Evolutionary conservation across 2,329 filamentous ascomycete species (phyloP), one percentile per base, ranked within the genome.

Genomic region (Aspergillus spinulosporus): DNA sequence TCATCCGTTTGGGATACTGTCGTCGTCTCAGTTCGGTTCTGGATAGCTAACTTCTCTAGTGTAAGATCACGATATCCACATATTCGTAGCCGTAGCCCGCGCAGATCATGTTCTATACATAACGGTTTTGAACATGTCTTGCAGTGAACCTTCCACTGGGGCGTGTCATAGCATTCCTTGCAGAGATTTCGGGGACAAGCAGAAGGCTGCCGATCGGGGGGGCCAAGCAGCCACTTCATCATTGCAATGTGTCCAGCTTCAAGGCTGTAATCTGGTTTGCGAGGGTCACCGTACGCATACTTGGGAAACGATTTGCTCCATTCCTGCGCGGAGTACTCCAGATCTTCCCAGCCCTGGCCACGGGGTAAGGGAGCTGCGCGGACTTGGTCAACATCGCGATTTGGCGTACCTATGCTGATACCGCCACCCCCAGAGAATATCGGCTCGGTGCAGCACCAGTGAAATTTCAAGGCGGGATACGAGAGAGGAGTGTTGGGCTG

Each of bases 401-500:
- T 79, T 2, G 76, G 76, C n/a, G 80, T 80, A 11, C 80, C 72
- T 50, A 84, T 81, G 36, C 80, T 82, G 58, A 85, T 84, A 11
- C 82, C 82, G 48, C 82, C 82, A 8, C 82, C 82, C 7, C 82
- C 82, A 28, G 82, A 84, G 62, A 84, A 84, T 49, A 83, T 79
- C 12, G 82, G 82, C 61, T 84, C 82, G 3, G 82, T 78, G 61
- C 82, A 85, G 65, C 82, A 85, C 82, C 82, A 85, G 60, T 80
- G 78, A 66, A 84, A 82, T 54, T 80, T 82, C 57, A 83, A 72
- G 54, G 76, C 78, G 9, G 81, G 80, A 36, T 78, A 77, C 46
- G 75, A 64, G 12, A 66, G 57, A 28, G 72, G 67, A 26, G 67
- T 62, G 34, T 68, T 65, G 34, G 69, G 72, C 40, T 75, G 69